A percentile compares a stretch with the other conserved stretches of the same genome.
Evolutionary conservation across 2,329 filamentous ascomycete genomes (phyloP).

Genomic region (Microcyclospora pomicola): DNA sequence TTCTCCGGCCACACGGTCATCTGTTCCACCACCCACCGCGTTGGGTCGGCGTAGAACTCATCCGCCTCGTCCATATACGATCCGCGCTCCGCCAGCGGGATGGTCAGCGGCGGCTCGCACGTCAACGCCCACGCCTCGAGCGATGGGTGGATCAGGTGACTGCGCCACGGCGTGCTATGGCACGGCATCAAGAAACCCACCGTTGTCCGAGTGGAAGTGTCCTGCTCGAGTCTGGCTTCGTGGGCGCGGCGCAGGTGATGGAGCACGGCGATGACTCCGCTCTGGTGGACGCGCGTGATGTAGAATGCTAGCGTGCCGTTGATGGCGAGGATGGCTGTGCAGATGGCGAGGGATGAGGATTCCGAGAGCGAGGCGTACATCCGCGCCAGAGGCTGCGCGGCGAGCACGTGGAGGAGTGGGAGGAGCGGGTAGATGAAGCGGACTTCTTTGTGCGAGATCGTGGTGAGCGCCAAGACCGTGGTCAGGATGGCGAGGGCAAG

Average conservation of each 20-base stretch:
- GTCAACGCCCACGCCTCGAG: conserved; percentile 73
- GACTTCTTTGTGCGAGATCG: conserved; percentile 90
- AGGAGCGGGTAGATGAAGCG: conserved; percentile 91
- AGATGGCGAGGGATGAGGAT: conserved; percentile 32
- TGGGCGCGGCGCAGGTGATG: conserved; percentile 55
- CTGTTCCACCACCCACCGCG: conserved; percentile 27
- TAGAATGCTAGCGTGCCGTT: conserved; percentile 64
- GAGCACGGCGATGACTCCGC: conserved; percentile 62
- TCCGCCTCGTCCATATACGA: conserved; percentile 81
- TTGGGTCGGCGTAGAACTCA: conserved; percentile 62
- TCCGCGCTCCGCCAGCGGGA: conserved; percentile 47
- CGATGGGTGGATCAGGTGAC: conserved; percentile 61
- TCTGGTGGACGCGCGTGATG: conserved; percentile 62
- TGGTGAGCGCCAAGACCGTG: conserved; percentile 51
- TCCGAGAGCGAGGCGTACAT: conserved; percentile 43
- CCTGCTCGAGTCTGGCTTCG: conserved; percentile 11
- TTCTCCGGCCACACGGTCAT: conserved; percentile 34
- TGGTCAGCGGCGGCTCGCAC: conserved; percentile 74
- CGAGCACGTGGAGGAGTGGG: conserved; percentile 69
- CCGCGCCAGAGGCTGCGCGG: conserved; percentile 48
- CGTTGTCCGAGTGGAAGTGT: conserved; percentile 27
- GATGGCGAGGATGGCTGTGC: conserved; percentile 40
- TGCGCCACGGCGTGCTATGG: conserved; percentile 91
- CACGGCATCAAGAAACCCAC: conserved; percentile 85
- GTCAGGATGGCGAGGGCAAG: conserved; percentile 44